These are phyloP conservation scores for Nitzschia sp. DNA, from an alignment of 108 stramenopile genomes.

Conservation along the genomic window DNA sequence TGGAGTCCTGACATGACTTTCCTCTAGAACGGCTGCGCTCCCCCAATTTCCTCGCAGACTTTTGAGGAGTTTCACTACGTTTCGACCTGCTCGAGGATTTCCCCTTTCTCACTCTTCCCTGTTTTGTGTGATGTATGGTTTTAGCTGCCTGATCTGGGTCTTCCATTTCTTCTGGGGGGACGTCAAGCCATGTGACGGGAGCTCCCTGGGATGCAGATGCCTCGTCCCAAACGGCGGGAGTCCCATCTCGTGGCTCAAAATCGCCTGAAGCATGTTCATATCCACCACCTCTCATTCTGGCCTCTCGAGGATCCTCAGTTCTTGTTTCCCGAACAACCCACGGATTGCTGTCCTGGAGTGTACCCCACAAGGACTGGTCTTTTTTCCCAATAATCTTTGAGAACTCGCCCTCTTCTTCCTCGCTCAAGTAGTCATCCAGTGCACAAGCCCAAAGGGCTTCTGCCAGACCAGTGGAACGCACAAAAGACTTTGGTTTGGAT, in stretches of 20 bases:
- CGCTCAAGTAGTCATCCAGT: conserved; percentile 17
- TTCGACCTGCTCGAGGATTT: no score
- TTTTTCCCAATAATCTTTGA: conserved; percentile 4
- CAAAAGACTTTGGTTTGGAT: neutral
- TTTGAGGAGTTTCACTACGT: no score
- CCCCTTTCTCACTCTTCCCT: no score
- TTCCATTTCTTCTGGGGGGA: conserved; percentile 3
- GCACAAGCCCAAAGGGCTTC: conserved; percentile 21
- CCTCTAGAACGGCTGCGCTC: no score
- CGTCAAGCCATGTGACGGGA: conserved; percentile 1
- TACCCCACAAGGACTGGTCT: conserved; percentile 4
- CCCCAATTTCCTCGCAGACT: no score
- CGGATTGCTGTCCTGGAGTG: neutral
- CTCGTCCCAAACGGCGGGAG: conserved; percentile 9
- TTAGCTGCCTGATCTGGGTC: neutral
- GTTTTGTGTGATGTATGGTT: no score
- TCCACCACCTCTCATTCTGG: conserved; percentile 4
- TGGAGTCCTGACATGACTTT: neutral
- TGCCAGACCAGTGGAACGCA: conserved; percentile 4
- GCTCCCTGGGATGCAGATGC: neutral
- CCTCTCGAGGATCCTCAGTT: conserved; percentile 8
- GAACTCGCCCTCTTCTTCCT: conserved; percentile 18
- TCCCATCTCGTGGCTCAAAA: conserved; percentile 4
- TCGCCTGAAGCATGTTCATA: neutral
- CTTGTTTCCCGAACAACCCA: neutral